Percentiles rank a stretch among this genome's conserved stretches.
Conservation (phyloP, 129 eudicot species). For the Silybum marianum region DNA sequence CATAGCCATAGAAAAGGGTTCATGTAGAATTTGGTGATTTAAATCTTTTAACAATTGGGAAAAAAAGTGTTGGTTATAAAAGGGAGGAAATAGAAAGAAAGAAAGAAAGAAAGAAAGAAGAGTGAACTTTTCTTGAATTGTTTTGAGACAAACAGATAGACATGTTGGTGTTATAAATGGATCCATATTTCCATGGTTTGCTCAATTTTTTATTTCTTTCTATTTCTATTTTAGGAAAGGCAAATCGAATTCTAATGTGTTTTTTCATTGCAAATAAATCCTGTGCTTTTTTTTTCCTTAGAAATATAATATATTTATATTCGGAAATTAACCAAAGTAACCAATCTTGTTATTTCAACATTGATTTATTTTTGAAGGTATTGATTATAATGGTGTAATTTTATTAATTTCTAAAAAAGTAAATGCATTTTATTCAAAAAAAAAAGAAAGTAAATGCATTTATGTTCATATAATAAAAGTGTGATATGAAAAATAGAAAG, state of each 20-base stretch:
- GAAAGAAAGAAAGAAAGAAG: neutral
- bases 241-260: neutral
- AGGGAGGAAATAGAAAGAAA: constrained; percentile 16
- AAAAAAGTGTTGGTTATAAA: constrained; percentile 17
- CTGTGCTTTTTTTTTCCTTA: too few species aligned
- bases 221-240: constrained; percentile 23
- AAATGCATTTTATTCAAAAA: too few species aligned
- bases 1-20: constrained; percentile 32
- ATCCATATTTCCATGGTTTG: neutral
- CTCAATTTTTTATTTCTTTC: constrained; percentile 3
- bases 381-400: too few species aligned
- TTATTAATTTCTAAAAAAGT: too few species aligned
- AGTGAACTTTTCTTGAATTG: constrained; percentile 18
- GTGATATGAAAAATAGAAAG: too few species aligned
- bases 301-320: too few species aligned
- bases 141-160: constrained; percentile 11
- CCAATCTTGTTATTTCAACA: too few species aligned
- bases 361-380: too few species aligned
- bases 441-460: too few species aligned
- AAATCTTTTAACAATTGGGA: neutral
- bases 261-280: too few species aligned
- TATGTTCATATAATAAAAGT: too few species aligned
- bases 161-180: constrained; percentile 38
- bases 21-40: neutral
- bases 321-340: too few species aligned